These are phyloP conservation scores for Lophiostoma macrostomum DNA, from an alignment of 495 filamentous ascomycete species.

Conservation along the genomic window DNA sequence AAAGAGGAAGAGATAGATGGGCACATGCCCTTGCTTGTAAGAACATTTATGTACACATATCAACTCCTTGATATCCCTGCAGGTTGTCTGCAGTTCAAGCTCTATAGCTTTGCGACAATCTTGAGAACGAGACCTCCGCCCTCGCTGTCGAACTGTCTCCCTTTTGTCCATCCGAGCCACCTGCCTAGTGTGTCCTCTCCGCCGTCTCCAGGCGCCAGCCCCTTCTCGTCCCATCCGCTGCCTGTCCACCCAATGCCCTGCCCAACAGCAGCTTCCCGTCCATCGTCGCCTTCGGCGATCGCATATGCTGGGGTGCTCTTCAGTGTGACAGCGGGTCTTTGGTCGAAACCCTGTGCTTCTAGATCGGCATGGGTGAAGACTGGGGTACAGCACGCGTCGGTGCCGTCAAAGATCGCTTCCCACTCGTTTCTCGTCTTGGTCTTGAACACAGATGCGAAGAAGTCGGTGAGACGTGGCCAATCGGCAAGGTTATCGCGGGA, in stretches of 20 bases:
- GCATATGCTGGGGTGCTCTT: constrained; percentile 60
- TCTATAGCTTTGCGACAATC: constrained; percentile 53
- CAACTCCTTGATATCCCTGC: too few relatives aligned
- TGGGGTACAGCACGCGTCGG: constrained; percentile 88
- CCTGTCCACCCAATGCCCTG: constrained; percentile 43
- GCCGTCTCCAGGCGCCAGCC: constrained; percentile 63
- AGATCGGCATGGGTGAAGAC: constrained; percentile 74
- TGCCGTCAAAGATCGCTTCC: constrained; percentile 82
- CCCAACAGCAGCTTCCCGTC: constrained; percentile 51
- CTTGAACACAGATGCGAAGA: constrained; percentile 65
- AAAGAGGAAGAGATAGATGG: constrained; percentile 22
- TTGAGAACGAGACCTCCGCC: constrained; percentile 57
- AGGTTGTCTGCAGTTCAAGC: too few relatives aligned
- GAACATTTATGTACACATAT: too few relatives aligned
- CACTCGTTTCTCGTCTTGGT: constrained; percentile 74
- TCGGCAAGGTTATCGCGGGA: constrained; percentile 54
- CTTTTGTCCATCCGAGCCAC: constrained; percentile 79
- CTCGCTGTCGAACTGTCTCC: constrained; percentile 63
- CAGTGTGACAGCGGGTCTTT: constrained; percentile 71
- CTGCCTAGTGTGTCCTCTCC: constrained; percentile 64
- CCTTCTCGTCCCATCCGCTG: constrained; percentile 54
- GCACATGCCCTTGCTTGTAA: too few relatives aligned
- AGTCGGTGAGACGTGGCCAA: constrained; percentile 62
- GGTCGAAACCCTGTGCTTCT: constrained; percentile 64
- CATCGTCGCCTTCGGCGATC: constrained; percentile 42